Evolutionary conservation across 2,329 filamentous ascomycete species (phyloP).

Genomic region (Chaetoscypha palmicola): DNA sequence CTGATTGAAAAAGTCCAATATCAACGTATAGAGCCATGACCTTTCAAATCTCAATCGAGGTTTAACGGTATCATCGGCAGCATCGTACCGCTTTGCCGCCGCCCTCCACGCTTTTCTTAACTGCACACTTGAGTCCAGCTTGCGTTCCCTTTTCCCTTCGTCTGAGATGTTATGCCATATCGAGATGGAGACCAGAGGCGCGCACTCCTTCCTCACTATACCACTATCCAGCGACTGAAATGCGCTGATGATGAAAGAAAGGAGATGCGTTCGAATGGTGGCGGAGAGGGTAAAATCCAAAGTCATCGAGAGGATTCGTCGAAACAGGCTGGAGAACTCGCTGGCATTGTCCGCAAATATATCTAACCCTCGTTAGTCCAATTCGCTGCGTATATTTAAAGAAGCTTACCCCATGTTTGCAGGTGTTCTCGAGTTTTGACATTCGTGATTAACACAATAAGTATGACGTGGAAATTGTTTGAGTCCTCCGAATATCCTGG

Average conservation of each 20-base stretch:
- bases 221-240: slow-evolving; percentile 90
- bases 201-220: slow-evolving; percentile 91
- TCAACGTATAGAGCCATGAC: slow-evolving; percentile 82
- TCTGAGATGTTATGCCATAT: slow-evolving; percentile 91
- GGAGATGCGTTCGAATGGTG: slow-evolving; percentile 69
- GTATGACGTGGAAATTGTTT: slow-evolving; percentile 84
- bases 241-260: slow-evolving; percentile 82
- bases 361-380: slow-evolving; percentile 38
- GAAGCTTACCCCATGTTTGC: slow-evolving; percentile 69
- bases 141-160: slow-evolving; percentile 64
- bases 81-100: slow-evolving; percentile 76
- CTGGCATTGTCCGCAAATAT: slow-evolving; percentile 69
- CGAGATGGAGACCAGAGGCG: slow-evolving; percentile 85
- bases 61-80: slow-evolving; percentile 72
- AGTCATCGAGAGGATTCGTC: slow-evolving; percentile 80
- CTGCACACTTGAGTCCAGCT: slow-evolving; percentile 65
- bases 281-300: slow-evolving; percentile 62
- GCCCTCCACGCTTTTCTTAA: slow-evolving; percentile 88
- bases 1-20: slow-evolving; percentile 73
- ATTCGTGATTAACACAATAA: slow-evolving; percentile 80
- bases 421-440: slow-evolving; percentile 83
- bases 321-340: slow-evolving; percentile 85
- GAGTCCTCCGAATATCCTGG: slow-evolving; percentile 82
- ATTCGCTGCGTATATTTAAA: not conserved
- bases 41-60: slow-evolving; percentile 82